Base-by-base conservation (phyloP, 352 stramenopile genomes). In the Globisporangium paddicum region DNA sequence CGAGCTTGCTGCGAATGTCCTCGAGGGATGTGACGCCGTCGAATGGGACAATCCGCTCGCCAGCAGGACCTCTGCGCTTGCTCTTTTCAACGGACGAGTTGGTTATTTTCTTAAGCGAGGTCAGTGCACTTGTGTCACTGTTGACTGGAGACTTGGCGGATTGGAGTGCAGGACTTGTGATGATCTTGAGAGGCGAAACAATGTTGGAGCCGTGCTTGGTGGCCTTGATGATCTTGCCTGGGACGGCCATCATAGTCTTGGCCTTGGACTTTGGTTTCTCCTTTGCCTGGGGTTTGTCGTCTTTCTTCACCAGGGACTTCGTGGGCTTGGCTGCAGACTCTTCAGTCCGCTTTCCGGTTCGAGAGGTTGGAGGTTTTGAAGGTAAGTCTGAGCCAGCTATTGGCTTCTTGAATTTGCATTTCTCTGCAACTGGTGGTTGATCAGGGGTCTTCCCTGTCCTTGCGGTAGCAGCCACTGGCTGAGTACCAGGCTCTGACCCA, bases 1-100 rank as follows among this genome's bases (percentile, higher is more conserved):
- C 67, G 30, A 90, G 60, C 56, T 82, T 72, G 5, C 64, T 69
- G 34, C 77, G 79, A 56, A 88, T 86, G 61, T 86, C 78, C 21
- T 69, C 77, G 21, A 89, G 72, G 5, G 78, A 84, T 9, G 69
- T 63, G 32, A 57, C 25, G 8, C 45, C 67, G 49, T 87, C 78
- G 26, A 90, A 87, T 11, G 75, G 69, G 32, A 73, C 56, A n/a
- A 76, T 51, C 2, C 58, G 58, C 47, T 73, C 69, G 7, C 55
- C 48, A 5, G 67, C 54, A 1, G 32, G 42, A 28, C 61, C 42
- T n/a, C 61, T 64, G 3, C 56, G 45, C 46, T 68, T 62, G 23
- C 19, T 69, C 58, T 77, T 82, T 28, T 78, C 74, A 9, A 64
- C 48, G 0, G 71, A 76, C 16, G 62, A 61, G 41, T 55, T 44